Evolutionary conservation across 257 asterid genomes (phyloP).

Genomic region (Solanum chilense): DNA sequence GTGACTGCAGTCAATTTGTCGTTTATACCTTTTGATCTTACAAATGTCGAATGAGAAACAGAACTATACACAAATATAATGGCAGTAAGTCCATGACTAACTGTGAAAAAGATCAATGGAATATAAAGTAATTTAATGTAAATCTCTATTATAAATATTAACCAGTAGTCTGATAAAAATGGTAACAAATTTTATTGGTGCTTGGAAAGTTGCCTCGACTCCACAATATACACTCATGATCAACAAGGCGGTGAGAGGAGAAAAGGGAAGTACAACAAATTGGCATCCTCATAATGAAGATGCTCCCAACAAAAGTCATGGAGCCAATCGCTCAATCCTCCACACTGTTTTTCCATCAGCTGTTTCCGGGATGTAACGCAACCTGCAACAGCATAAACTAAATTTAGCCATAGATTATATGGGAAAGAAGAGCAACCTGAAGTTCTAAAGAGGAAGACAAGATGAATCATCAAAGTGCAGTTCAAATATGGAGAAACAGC

Average conservation of each 20-base stretch:
- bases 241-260: not conserved
- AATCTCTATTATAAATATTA: not conserved
- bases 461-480: not conserved
- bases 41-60: not conserved
- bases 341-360: slow-evolving; percentile 18
- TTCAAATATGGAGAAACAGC: not conserved
- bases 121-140: not conserved
- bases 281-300: slow-evolving; percentile 9
- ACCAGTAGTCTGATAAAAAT: not conserved
- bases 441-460: not conserved
- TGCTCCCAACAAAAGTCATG: slow-evolving; percentile 19
- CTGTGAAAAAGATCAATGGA: not conserved
- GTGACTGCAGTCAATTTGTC: not conserved
- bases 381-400: slow-evolving; percentile 1
- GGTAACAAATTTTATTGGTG: not conserved
- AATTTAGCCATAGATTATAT: not conserved
- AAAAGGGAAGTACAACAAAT: not conserved
- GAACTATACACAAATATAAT: too few species aligned
- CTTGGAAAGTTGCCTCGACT: not conserved
- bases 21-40: not conserved
- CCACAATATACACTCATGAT: not conserved
- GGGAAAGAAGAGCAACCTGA: not conserved
- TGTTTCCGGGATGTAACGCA: slow-evolving; percentile 14
- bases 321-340: slow-evolving; percentile 33
- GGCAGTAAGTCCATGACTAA: too few species aligned